Evolutionary conservation across 495 filamentous ascomycete species (phyloP).

Genomic region (Xylaria bambusicola): DNA sequence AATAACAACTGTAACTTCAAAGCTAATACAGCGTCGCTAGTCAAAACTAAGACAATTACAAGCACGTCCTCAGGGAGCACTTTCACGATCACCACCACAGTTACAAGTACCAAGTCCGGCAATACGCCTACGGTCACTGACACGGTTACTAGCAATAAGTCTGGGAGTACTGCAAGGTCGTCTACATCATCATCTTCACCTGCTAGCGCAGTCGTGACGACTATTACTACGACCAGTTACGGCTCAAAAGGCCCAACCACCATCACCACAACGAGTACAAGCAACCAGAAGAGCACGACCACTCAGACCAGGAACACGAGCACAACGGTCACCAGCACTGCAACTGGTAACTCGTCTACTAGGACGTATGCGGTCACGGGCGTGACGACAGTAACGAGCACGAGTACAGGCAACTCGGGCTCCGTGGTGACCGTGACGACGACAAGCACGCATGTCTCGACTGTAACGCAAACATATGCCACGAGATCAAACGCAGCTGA

Average conservation of each 20-base stretch:
- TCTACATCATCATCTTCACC: neutral
- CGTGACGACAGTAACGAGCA: slow-evolving; percentile 11
- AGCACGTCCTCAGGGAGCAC: slow-evolving; percentile 12
- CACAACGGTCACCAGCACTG: neutral
- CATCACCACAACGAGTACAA: slow-evolving; percentile 12
- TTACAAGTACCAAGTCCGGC: slow-evolving; percentile 11
- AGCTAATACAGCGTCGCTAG: neutral
- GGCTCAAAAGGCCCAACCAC: neutral
- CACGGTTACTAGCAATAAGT: neutral
- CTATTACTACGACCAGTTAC: slow-evolving; percentile 11
- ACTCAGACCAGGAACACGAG: neutral
- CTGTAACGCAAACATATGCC: slow-evolving; percentile 4
- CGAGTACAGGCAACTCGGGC: neutral
- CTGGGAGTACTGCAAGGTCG: neutral
- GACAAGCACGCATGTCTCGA: slow-evolving; percentile 14
- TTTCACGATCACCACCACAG: slow-evolving; percentile 21
- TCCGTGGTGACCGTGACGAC: slow-evolving; percentile 1
- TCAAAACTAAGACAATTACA: slow-evolving; percentile 2
- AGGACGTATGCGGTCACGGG: neutral
- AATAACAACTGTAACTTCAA: neutral
- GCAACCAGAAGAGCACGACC: neutral
- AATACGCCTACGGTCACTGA: neutral
- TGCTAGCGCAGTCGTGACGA: slow-evolving; percentile 2
- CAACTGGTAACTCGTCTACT: neutral
- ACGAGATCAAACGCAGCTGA: neutral